These are phyloP conservation scores for Dictyostelium purpureum DNA, from an alignment of 78 protist genomes.

Conservation along the genomic window DNA sequence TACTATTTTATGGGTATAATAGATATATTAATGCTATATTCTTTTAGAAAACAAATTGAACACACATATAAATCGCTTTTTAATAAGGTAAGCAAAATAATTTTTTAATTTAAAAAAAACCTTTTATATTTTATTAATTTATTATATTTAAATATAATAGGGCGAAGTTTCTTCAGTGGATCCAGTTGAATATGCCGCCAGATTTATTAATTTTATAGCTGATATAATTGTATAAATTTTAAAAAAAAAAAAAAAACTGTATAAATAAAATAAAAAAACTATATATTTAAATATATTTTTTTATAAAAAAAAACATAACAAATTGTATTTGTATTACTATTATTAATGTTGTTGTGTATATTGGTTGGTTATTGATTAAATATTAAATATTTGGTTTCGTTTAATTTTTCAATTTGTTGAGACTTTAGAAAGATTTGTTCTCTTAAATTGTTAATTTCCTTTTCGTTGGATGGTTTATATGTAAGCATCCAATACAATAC, in stretches of 20 bases:
- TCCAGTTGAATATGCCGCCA: constrained; percentile 81
- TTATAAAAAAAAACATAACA: background rate
- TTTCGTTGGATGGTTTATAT: background rate
- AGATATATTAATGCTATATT: constrained; percentile 89
- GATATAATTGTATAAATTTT: constrained; percentile 15
- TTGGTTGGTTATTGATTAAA: background rate
- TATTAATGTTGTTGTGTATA: background rate
- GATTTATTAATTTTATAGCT: constrained; percentile 77
- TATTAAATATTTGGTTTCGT: background rate
- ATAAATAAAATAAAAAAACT: background rate
- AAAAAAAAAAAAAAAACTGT: background rate
- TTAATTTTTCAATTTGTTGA: background rate
- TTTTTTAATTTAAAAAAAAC: background rate
- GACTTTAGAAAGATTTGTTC: background rate
- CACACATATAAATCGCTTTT: constrained; percentile 81
- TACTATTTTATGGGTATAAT: constrained; percentile 90
- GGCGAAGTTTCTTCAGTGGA: constrained; percentile 73
- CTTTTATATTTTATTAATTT: background rate
- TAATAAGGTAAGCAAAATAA: constrained; percentile 18
- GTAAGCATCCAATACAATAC: background rate
- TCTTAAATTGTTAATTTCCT: background rate
- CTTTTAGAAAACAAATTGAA: constrained; percentile 88
- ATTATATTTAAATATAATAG: background rate
- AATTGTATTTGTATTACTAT: background rate
- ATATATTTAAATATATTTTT: background rate